Conservation (phyloP, 2,329 filamentous ascomycete genomes). For the Chaetomiaceae sp. region DNA sequence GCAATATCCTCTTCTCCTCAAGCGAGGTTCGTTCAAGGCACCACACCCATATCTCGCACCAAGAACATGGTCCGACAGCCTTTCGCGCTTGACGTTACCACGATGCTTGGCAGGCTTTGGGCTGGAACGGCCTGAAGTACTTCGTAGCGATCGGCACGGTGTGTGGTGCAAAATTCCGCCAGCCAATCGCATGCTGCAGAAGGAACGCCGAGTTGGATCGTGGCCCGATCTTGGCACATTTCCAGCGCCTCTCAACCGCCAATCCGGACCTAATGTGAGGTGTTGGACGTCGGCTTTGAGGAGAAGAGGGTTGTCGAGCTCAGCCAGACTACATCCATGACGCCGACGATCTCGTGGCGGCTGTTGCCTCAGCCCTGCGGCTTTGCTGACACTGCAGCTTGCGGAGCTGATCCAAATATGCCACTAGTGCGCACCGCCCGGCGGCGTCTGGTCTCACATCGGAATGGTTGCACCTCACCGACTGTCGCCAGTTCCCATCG, state of each 20-base stretch:
- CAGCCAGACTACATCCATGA: not conserved
- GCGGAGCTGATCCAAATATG: not conserved
- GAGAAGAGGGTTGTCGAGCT: no score
- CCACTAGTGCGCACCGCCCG: not conserved
- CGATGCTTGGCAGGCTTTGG: not conserved
- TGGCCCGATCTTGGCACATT: not conserved
- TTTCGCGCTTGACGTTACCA: not conserved
- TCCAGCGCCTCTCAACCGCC: conserved; percentile 7
- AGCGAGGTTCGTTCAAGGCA: not conserved
- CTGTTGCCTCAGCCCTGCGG: conserved; percentile 2
- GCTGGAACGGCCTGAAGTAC: no score
- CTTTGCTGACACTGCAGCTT: not conserved
- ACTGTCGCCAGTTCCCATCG: no score
- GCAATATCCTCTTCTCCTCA: not conserved
- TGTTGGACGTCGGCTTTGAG: not conserved
- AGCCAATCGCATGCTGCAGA: not conserved
- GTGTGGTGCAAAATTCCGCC: not conserved
- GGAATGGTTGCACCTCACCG: not conserved
- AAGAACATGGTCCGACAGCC: not conserved
- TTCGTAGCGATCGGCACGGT: no score
- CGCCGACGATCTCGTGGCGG: not conserved
- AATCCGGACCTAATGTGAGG: not conserved
- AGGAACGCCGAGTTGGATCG: no score
- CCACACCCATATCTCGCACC: not conserved
- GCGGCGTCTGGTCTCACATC: not conserved